Base-by-base conservation (phyloP, 2,329 filamentous ascomycete genomes). In the Corinectria fuckeliana region DNA sequence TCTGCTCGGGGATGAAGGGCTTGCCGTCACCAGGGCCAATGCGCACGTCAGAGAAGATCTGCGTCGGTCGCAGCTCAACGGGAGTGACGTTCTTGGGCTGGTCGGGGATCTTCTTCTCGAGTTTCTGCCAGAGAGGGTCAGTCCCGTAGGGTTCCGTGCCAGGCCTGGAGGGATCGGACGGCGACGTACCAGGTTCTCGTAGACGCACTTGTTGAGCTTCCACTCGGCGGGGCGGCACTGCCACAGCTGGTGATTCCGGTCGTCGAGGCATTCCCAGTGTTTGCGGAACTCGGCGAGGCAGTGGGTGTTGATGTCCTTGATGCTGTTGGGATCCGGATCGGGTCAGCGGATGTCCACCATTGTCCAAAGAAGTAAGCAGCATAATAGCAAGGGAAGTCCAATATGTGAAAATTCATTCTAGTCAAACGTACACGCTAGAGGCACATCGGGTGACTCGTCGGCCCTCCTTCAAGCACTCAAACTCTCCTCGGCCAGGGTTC, bases 181-280 rank as follows among this genome's bases (percentile, higher is more conserved):
- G 16, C 36, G 50, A 83, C 91, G 63, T 83, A 99, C 95, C 82
- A 99, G 79, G 77, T 97, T 98, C 68, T 97, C 90, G 75, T 91
- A 98, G 48, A 97, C 93, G 79, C 95, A 99, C 81, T 89, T 90
- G 84, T 97, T 99, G 72, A 99, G 82, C 75, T 89, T 89, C 86
- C 92, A 89, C 83, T 99, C 95, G 65, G 86, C 83, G 72, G 88
- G 88, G 71, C 95, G 88, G 82, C 95, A 99, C 74, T 98, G 92
- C 91, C 92, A 99, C 60, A 98, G 82, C 80, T 97, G 92, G 75
- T 99, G 95, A 83, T 99, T 99, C 82, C 96, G 93, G 81, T 96
- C 90, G 74, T 99, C 95, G 58, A 99, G 85, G 75, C 95, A 99
- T 72, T 92, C 85, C 93, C 93, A 99, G 82, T 99, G 95, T 73